These are phyloP conservation scores for Neoarthrinium moseri DNA, from an alignment of 2,329 filamentous ascomycete genomes.

Conservation along the genomic window DNA sequence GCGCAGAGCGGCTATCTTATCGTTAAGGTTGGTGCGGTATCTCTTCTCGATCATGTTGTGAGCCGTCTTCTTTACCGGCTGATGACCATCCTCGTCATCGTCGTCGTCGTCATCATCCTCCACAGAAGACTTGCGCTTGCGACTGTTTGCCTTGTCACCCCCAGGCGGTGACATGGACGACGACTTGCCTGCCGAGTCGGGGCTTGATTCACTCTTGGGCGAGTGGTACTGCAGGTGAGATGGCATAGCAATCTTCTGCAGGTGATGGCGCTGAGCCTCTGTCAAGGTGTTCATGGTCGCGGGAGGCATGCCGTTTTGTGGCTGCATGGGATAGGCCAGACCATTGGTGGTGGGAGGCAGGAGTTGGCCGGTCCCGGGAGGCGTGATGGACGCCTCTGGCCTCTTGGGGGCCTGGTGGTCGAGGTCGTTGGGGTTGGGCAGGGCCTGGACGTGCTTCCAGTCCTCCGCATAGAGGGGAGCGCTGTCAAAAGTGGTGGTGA, in stretches of 20 bases:
- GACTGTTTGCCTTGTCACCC: constrained; percentile 39
- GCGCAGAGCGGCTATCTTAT: constrained; percentile 89
- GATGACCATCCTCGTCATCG: constrained; percentile 58
- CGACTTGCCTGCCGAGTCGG: constrained; percentile 52
- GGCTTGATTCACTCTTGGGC: constrained; percentile 57
- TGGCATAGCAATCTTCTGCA: constrained; percentile 65
- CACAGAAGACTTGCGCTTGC: constrained; percentile 70
- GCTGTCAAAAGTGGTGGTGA: constrained; percentile 42
- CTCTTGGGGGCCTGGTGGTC: constrained; percentile 27
- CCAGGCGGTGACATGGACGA: constrained; percentile 61
- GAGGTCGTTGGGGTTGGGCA: constrained; percentile 12
- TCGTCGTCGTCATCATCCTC: constrained; percentile 60
- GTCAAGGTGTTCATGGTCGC: constrained; percentile 44
- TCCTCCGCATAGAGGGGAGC: constrained; percentile 32
- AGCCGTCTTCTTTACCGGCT: constrained; percentile 79
- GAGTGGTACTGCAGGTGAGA: constrained; percentile 60
- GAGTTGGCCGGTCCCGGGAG: constrained; percentile 21
- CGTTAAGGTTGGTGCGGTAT: constrained; percentile 93
- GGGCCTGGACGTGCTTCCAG: constrained; percentile 23
- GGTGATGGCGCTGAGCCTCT: constrained; percentile 58
- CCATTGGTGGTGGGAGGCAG: constrained; percentile 17
- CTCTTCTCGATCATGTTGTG: constrained; percentile 99
- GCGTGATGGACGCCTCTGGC: constrained; percentile 27
- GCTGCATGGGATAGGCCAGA: constrained; percentile 24
- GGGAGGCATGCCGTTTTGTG: constrained; percentile 25